Percentiles rank a stretch among this genome's conserved stretches.
phyloP scores from a whole-genome alignment of 176 grass and related monocot species.

The sorghum (Sorghum bicolor) region DNA sequence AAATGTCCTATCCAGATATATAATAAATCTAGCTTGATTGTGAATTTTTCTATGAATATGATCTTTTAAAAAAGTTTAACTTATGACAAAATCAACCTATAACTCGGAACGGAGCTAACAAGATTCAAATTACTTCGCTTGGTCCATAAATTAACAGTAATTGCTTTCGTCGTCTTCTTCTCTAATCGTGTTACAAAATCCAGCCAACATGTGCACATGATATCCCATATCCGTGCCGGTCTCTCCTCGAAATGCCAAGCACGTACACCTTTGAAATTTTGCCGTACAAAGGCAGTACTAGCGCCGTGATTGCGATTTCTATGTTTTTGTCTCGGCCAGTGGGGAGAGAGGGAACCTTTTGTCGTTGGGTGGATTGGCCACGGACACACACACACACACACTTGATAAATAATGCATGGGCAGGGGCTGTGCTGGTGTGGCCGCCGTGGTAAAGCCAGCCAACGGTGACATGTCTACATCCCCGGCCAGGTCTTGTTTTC shows the following conservation, averaged over 20 bases:
- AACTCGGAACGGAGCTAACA: too few species aligned
- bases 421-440: neutral
- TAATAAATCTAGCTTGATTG: too few species aligned
- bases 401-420: neutral
- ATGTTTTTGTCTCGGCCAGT: neutral
- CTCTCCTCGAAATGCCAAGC: slow-evolving; percentile 8
- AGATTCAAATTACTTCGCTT: neutral
- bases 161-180: neutral
- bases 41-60: neutral
- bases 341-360: slow-evolving; percentile 2
- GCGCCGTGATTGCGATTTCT: neutral
- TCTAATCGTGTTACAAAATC: neutral
- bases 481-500: slow-evolving; percentile 26
- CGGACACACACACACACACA: too few species aligned
- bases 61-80: neutral
- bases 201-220: slow-evolving; percentile 30
- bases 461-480: neutral
- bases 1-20: too few species aligned
- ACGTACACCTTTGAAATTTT: slow-evolving; percentile 24
- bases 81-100: neutral
- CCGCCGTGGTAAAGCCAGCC: neutral
- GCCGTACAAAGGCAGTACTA: slow-evolving; percentile 34
- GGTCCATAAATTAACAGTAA: neutral
- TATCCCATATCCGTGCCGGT: slow-evolving; percentile 32
- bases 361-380: slow-evolving; percentile 23